Conservation (phyloP, 257 asterid genomes). For the Parsonsia alboflavescens region DNA sequence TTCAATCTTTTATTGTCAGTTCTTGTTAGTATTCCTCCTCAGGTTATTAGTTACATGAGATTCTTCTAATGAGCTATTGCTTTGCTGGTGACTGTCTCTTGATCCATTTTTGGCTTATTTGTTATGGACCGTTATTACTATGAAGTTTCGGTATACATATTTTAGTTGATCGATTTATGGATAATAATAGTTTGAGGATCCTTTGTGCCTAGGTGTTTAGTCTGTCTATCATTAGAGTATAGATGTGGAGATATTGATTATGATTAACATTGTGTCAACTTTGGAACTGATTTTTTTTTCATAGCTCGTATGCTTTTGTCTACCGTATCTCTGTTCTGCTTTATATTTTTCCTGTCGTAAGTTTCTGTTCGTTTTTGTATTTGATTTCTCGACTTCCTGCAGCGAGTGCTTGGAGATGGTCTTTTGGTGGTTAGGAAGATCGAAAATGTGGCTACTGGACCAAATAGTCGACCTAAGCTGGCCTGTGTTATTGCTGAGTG, state of each 20-base stretch:
- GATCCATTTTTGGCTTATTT: neutral
- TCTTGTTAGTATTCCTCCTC: neutral
- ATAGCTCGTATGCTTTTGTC: neutral
- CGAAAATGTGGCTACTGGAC: constrained; percentile 90
- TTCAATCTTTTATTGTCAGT: neutral
- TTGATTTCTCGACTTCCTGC: constrained; percentile 27
- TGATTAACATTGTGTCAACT: neutral
- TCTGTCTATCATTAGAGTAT: neutral
- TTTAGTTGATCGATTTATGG: neutral
- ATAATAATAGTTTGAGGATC: neutral
- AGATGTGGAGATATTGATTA: neutral
- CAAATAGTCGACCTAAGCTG: constrained; percentile 79
- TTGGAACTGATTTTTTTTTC: neutral
- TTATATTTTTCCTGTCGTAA: neutral
- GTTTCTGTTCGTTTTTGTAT: neutral
- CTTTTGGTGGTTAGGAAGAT: constrained; percentile 80
- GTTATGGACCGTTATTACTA: neutral
- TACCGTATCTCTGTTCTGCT: neutral
- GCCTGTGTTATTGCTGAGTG: constrained; percentile 84
- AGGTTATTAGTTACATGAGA: neutral
- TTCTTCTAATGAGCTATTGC: neutral
- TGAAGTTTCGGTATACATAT: neutral
- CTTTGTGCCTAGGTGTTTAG: neutral
- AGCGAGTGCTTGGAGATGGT: constrained; percentile 95
- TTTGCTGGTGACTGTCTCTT: neutral